Evolutionary conservation across 805 yeast species (phyloP).

Genomic region (Yarrowia yakushimensis): DNA sequence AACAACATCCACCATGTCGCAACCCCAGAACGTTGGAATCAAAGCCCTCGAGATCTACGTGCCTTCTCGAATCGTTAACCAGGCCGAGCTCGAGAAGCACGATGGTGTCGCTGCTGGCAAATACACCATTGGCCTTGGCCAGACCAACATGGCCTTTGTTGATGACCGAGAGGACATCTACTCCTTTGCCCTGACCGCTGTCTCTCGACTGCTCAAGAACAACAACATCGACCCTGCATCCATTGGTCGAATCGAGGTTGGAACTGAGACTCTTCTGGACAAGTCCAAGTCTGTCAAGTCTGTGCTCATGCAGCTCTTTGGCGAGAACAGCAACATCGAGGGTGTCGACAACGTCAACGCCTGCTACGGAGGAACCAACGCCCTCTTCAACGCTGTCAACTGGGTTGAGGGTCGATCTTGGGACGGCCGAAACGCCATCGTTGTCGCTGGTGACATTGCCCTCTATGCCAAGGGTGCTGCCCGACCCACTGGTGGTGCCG

Average conservation of each 20-base stretch:
- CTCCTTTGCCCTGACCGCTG: conserved; percentile 88
- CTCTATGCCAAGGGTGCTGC: conserved; percentile 96
- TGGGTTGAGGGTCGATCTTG: conserved; percentile 95
- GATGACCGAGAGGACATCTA: conserved; percentile 97
- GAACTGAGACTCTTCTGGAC: conserved; percentile 95
- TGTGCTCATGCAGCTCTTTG: conserved; percentile 89
- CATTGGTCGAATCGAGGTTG: conserved; percentile 95
- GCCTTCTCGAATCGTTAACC: conserved; percentile 82
- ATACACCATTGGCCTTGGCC: conserved; percentile 98
- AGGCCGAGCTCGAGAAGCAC: conserved; percentile 76
- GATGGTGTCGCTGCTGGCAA: conserved; percentile 91
- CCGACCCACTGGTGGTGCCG: conserved; percentile 99
- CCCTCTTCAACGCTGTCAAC: conserved; percentile 87
- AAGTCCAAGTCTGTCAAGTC: conserved; percentile 96
- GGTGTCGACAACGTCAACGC: conserved; percentile 96
- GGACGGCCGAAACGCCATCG: conserved; percentile 98
- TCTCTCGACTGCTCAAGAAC: conserved; percentile 70
- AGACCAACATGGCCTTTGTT: conserved; percentile 96
- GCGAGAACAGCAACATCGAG: conserved; percentile 84
- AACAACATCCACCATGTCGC: conserved; percentile 28
- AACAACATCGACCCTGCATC: conserved; percentile 74
- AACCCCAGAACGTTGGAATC: conserved; percentile 87
- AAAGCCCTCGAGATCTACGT: conserved; percentile 92
- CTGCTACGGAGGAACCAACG: conserved; percentile 97
- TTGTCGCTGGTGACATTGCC: conserved; percentile 97